Evolutionary conservation across 305 asterid genomes (phyloP), one percentile per base, ranked within the genome.

Genomic region (Stenogyne calaminthoides): DNA sequence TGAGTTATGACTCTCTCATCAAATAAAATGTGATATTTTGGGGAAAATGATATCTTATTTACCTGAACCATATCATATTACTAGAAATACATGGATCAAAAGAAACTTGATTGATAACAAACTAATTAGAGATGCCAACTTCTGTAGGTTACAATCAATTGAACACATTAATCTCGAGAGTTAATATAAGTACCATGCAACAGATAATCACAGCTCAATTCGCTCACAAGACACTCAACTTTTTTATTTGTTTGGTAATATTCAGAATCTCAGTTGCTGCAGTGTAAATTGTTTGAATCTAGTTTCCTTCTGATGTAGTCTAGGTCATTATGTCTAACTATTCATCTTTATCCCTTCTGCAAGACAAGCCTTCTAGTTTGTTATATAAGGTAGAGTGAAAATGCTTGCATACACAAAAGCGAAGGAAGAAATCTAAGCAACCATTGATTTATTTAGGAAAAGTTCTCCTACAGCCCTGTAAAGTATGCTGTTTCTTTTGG

Each of bases 401-500:
- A 51, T 57, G 29, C 56, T 44, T 77, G 64, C 16, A 25, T 71
- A 15, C n/a, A 34, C 34, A 40, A 44, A 64, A 9, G 32, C 54
- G 20, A 52, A 47, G 22, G 22, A 49, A 37, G 42, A 55, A 51
- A 49, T 25, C 71, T 36, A 39, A 25, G 19, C 34, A 18, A 25
- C 69, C 52, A 16, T 72, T 51, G 44, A 18, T 72, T 12, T n/a
- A 15, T 47, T 44, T 39, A 27, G 61, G 58, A 29, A 59, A 16
- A 42, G 22, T 71, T 47, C 0, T 19, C 54, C 18, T 46, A 7
- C 54, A n/a, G 19, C 54, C 54, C 16, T 44, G 51, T 44, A 44
- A 44, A 29, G 58, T 44, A 18, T 29, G 29, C 69, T 40, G 75
- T 42, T 60, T 71, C 55, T 60, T 71, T 29, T 32, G 72, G 52